Conservation (phyloP, 2,329 filamentous ascomycete genomes). For the Monilinia polystroma region DNA sequence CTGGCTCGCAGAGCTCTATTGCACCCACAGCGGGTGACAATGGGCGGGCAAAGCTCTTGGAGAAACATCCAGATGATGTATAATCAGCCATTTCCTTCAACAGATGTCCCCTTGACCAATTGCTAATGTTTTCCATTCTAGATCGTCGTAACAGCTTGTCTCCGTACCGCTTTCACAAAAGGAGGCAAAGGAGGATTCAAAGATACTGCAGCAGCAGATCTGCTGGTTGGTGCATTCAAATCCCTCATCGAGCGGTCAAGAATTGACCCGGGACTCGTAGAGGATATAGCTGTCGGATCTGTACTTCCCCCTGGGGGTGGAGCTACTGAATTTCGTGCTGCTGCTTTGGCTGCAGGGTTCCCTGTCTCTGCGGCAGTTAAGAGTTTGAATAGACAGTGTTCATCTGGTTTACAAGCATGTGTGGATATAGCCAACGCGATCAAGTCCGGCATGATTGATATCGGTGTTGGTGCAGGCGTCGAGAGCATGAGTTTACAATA, state of each 20-base stretch:
- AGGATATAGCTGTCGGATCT: conserved; percentile 89
- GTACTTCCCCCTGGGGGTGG: conserved; percentile 92
- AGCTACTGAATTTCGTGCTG: conserved; percentile 94
- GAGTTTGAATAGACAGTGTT: conserved; percentile 91
- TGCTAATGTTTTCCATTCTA: conserved; percentile 41
- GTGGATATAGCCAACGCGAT: conserved; percentile 95
- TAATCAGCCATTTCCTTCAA: conserved; percentile 28
- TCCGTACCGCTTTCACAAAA: conserved; percentile 89
- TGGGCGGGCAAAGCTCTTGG: conserved; percentile 47
- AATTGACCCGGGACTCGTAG: conserved; percentile 83
- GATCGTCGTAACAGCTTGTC: conserved; percentile 88
- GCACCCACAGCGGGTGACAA: conserved; percentile 30
- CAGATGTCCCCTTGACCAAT: background rate
- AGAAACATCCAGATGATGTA: conserved; percentile 69
- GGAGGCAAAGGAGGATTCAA: conserved; percentile 94
- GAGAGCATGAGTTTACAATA: conserved; percentile 96
- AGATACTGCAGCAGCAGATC: conserved; percentile 83
- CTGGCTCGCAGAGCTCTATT: conserved; percentile 42
- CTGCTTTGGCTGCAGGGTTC: conserved; percentile 86
- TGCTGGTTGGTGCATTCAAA: conserved; percentile 81
- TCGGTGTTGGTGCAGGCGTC: conserved; percentile 90
- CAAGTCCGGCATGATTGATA: conserved; percentile 85
- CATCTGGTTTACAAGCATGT: conserved; percentile 85
- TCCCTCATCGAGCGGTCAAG: conserved; percentile 79
- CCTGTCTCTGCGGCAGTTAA: conserved; percentile 81